Evolutionary conservation across 2,329 filamentous ascomycete species (phyloP).

Genomic region (Trichoderma semiorbis): DNA sequence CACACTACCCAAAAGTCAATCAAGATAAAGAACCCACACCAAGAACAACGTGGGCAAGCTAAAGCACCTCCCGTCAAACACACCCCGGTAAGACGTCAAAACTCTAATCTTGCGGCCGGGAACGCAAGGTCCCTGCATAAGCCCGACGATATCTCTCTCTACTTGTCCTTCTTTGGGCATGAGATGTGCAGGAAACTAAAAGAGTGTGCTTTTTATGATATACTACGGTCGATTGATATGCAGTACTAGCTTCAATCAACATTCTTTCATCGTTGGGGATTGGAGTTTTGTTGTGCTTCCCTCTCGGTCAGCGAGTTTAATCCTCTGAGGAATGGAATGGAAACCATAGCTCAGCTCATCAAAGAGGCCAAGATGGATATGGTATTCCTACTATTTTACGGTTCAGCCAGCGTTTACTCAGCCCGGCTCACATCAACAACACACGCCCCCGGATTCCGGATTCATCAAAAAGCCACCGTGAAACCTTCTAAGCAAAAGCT

Average conservation of each 20-base stretch:
- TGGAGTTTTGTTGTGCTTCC: background rate
- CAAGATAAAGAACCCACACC: background rate
- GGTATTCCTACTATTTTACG: background rate
- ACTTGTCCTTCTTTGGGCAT: background rate
- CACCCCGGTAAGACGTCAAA: background rate
- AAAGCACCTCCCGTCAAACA: background rate
- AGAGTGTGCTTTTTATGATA: background rate
- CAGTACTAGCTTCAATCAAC: background rate
- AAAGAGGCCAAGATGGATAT: background rate
- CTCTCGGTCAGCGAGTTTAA: background rate
- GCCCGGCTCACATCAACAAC: background rate
- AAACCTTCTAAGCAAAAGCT: background rate
- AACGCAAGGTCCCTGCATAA: background rate
- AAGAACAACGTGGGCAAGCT: background rate
- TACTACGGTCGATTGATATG: background rate
- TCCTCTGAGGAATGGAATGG: background rate
- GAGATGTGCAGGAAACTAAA: background rate
- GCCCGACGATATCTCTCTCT: background rate
- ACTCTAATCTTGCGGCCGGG: background rate
- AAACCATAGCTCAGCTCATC: background rate
- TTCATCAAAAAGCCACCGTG: background rate
- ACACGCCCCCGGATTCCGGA: background rate
- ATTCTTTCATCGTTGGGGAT: background rate
- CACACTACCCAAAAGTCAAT: background rate
- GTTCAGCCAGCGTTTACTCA: background rate